Base-by-base conservation (phyloP, 768 basidiomycete species). In the Dacryopinax primogenitus region DNA sequence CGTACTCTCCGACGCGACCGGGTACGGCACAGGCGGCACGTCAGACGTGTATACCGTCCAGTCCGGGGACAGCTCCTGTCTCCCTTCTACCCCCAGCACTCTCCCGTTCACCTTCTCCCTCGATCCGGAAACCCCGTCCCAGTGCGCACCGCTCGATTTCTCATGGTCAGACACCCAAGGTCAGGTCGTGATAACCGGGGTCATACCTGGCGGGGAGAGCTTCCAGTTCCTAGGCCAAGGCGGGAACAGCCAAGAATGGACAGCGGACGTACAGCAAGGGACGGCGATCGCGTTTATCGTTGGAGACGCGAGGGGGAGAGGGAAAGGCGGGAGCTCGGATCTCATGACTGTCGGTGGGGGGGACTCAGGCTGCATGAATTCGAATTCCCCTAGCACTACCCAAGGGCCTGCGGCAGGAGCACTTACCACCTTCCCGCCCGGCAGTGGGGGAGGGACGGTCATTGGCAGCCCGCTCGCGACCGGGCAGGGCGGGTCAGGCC, bases 331-430 rank as follows among this genome's bases (percentile, higher is more conserved):
- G 71, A 76, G 74, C 4, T 71, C 78, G 1, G 81, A 80, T 67
- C 41, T 44, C 7, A 44, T 44, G 41, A 44, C 41, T 4, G 41
- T 44, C 41, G 41, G 41, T 3, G 72, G 77, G 15, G 72, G 78
- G 66, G 76, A 82, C 66, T 76, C 71, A 47, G 79, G 76, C 1
- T 92, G 89, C 70, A 71, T 90, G 58, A 81, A 77, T 44, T 72
- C 74, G 45, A 73, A 68, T 15, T 89, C 87, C 62, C 89, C 89
- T 0, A 88, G 86, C 62, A 89, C 89, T 2, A 92, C 89, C 1
- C 80, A 86, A 11, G 88, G 87, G 1, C 78, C 76, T 64, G 87
- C 89, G 4, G 89, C 89, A 23, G 89, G 89, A 36, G 88, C 41
- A 3, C 45, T 68, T 23, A 33, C n/a, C 41, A 44, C 41, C 41